Base-by-base conservation (phyloP, 495 filamentous ascomycete genomes). In the Neurospora pannonica region DNA sequence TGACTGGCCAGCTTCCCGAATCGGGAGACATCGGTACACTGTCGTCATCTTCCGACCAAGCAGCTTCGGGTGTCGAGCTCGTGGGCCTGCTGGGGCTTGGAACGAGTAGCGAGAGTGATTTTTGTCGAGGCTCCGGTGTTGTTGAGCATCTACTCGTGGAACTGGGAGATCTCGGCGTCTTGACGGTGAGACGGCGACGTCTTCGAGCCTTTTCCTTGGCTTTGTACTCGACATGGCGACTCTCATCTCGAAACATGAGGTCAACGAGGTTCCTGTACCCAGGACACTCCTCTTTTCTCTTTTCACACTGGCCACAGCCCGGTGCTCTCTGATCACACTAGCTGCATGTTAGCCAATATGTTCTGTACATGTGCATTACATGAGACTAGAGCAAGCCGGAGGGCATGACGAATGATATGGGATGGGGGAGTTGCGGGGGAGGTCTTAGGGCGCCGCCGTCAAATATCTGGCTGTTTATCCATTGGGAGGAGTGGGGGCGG, bases 171-270 rank as follows among this genome's bases (percentile, higher is more conserved):
- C 75, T 76, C 2, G 48, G 38, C 10, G 73, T 76, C 17, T 75
- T 75, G 60, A 74, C 17, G 38, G 60, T 75, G 11, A 79, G 74
- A 43, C 74, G 67, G 3, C 71, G 71, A 36, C 77, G 78, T 82
- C 74, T 81, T 81, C 73, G 79, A 73, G 80, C 81, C 71, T 77
- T 81, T 21, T 79, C 80, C 74, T 86, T 87, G 54, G 88, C 90
- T 80, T 92, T 93, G 73, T 86, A 86, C 73, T 89, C 87, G 67
- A 93, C 89, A 75, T 89, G 86, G 71, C 87, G 86, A 78, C 90
- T 93, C 79, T 94, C 89, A 77, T 93, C 90, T 37, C 91, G 89
- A 79, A 94, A 94, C 85, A 92, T 89, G 54, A 93, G 82, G 60
- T 90, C 89, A 42, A 90, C 80, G 71, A 89, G 86, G 72, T 92